Conservation (phyloP, 805 yeast species). For the Saccharomycopsis sp. region DNA sequence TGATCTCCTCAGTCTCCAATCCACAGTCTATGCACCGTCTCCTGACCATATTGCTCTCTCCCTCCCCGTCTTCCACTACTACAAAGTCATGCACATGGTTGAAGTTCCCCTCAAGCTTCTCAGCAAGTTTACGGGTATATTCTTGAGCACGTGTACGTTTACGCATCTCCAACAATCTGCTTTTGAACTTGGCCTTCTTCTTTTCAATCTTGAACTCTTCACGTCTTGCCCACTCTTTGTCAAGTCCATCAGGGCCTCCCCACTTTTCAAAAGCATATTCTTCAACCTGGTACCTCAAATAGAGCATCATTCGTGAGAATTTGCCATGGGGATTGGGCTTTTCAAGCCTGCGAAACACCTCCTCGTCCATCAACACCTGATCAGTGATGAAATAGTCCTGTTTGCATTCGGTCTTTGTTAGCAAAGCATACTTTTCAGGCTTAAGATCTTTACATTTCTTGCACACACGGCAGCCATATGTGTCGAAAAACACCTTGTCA, state of each 20-base stretch:
- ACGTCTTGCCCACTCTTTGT: conserved; percentile 85
- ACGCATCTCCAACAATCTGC: conserved; percentile 80
- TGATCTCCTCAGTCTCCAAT: conserved; percentile 69
- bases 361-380: conserved; percentile 74
- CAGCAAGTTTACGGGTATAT: conserved; percentile 61
- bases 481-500: conserved; percentile 61
- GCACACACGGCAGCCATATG: conserved; percentile 76
- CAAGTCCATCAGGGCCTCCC: conserved; percentile 86
- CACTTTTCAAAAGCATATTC: conserved; percentile 88
- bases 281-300: conserved; percentile 86
- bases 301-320: conserved; percentile 88
- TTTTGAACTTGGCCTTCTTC: conserved; percentile 71
- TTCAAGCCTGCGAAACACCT: conserved; percentile 66
- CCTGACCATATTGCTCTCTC: conserved; percentile 34
- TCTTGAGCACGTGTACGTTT: conserved; percentile 89
- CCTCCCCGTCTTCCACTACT: conserved; percentile 42
- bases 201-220: conserved; percentile 66
- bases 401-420: conserved; percentile 92
- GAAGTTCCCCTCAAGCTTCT: conserved; percentile 45
- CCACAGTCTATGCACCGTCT: conserved; percentile 78
- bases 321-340: conserved; percentile 94
- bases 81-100: conserved; percentile 76
- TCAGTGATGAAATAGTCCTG: conserved; percentile 92
- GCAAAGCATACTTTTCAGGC: conserved; percentile 83
- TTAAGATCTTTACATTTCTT: conserved; percentile 59